These are phyloP conservation scores for Blumeria hordei DNA, from an alignment of 2,329 filamentous ascomycete genomes.

Conservation along the genomic window DNA sequence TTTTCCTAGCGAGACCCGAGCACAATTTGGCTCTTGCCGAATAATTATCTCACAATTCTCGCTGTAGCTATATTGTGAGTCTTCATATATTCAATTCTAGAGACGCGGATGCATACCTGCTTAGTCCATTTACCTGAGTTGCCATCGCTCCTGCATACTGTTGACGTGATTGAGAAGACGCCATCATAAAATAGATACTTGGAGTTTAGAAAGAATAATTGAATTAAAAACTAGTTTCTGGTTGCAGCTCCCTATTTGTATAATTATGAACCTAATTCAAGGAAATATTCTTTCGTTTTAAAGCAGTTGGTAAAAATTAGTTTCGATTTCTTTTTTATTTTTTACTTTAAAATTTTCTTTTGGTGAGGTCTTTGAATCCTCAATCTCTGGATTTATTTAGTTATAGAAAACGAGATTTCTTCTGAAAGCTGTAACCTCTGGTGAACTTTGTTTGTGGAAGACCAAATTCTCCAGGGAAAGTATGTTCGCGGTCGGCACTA, in stretches of 20 bases:
- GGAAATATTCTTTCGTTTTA: neutral
- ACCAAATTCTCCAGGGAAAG: no score
- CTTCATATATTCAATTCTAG: neutral
- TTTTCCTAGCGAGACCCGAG: conserved; percentile 44
- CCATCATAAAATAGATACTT: neutral
- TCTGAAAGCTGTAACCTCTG: no score
- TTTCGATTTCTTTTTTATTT: neutral
- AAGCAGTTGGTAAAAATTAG: neutral
- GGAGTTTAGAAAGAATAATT: no score
- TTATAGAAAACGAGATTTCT: no score
- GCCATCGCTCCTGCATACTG: conserved; percentile 1
- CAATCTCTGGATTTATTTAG: neutral
- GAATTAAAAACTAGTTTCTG: neutral
- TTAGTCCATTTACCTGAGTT: neutral
- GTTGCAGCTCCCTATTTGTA: neutral
- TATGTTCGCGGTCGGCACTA: no score
- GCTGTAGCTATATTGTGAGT: conserved; percentile 16
- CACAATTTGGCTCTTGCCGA: conserved; percentile 42
- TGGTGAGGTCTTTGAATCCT: neutral
- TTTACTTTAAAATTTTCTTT: neutral
- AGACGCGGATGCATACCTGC: neutral
- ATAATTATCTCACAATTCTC: conserved; percentile 31
- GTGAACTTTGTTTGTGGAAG: no score
- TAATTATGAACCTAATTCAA: neutral
- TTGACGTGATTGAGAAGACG: neutral